A percentile compares a stretch with the other conserved stretches of the same genome.
phyloP scores from a whole-genome alignment of 2,329 filamentous ascomycete genomes.

The Periconia sp. region DNA sequence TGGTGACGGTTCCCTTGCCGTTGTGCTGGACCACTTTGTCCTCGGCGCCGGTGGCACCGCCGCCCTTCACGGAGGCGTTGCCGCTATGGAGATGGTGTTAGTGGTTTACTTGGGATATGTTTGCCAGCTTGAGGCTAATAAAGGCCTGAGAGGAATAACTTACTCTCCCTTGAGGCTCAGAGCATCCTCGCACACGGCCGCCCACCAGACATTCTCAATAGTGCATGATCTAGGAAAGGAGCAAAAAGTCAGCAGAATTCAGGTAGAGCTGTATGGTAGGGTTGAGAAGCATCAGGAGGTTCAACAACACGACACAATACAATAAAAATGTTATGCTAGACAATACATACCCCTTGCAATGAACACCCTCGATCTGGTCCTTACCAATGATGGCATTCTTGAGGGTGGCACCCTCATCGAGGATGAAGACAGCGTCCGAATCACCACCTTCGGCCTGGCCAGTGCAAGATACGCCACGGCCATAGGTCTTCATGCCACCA shows the following conservation, averaged over 20 bases:
- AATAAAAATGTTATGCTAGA: too few relatives aligned
- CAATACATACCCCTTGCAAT: slow-evolving; percentile 46
- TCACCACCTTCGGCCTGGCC: slow-evolving; percentile 46
- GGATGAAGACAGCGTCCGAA: slow-evolving; percentile 52
- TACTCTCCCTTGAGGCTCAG: background rate
- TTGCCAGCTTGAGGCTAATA: background rate
- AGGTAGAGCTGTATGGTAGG: too few relatives aligned
- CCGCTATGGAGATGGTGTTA: slow-evolving; percentile 16
- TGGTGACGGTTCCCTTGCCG: slow-evolving; percentile 38
- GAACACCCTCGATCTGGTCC: slow-evolving; percentile 54
- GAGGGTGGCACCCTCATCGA: slow-evolving; percentile 51
- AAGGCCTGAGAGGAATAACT: background rate
- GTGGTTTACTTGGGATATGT: background rate
- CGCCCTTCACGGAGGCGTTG: slow-evolving; percentile 36
- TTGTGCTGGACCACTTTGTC: slow-evolving; percentile 49
- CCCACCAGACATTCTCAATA: slow-evolving; percentile 49
- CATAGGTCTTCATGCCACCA: slow-evolving; percentile 23
- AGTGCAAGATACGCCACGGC: slow-evolving; percentile 34
- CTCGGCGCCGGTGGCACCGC: slow-evolving; percentile 34
- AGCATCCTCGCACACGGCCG: slow-evolving; percentile 43
- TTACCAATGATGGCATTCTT: slow-evolving; percentile 56
- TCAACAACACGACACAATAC: too few relatives aligned
- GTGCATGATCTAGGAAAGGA: slow-evolving; percentile 40
- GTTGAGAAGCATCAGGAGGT: too few relatives aligned
- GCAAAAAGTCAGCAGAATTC: too few relatives aligned